These are phyloP conservation scores for Luffa acutangula DNA, from an alignment of 306 rosid species.

Conservation along the genomic window DNA sequence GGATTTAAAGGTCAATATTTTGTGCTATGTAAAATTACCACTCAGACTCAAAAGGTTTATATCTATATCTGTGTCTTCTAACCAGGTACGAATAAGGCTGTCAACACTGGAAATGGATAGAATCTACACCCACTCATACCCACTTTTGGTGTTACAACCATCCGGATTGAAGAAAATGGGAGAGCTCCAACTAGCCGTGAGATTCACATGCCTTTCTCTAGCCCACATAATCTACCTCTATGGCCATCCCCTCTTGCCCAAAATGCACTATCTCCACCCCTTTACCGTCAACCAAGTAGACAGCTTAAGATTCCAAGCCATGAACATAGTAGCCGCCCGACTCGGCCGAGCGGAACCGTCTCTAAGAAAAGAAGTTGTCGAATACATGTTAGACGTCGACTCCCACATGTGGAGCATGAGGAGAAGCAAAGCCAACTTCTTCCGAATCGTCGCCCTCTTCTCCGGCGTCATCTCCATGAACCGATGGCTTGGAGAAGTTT, in stretches of 20 bases:
- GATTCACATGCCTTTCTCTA: conserved; percentile 64
- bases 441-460: conserved; percentile 50
- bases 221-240: conserved; percentile 65
- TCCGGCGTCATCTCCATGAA: conserved; percentile 49
- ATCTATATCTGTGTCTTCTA: background rate
- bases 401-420: conserved; percentile 90
- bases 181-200: conserved; percentile 61
- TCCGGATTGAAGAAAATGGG: conserved; percentile 73
- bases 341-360: conserved; percentile 79
- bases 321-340: conserved; percentile 56
- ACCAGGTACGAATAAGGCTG: conserved; percentile 41
- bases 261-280: conserved; percentile 83
- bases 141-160: conserved; percentile 46
- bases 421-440: conserved; percentile 78
- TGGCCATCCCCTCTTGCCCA: conserved; percentile 56
- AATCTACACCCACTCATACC: conserved; percentile 63
- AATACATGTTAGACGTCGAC: conserved; percentile 79
- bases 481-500: conserved; percentile 64
- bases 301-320: conserved; percentile 60
- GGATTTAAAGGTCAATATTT: no score
- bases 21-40: no score
- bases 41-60: background rate
- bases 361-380: conserved; percentile 68
- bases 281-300: conserved; percentile 75
- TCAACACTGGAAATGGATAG: conserved; percentile 79